Evolutionary conservation across 2,329 filamentous ascomycete genomes (phyloP).

Genomic region (Cadophora sp.): DNA sequence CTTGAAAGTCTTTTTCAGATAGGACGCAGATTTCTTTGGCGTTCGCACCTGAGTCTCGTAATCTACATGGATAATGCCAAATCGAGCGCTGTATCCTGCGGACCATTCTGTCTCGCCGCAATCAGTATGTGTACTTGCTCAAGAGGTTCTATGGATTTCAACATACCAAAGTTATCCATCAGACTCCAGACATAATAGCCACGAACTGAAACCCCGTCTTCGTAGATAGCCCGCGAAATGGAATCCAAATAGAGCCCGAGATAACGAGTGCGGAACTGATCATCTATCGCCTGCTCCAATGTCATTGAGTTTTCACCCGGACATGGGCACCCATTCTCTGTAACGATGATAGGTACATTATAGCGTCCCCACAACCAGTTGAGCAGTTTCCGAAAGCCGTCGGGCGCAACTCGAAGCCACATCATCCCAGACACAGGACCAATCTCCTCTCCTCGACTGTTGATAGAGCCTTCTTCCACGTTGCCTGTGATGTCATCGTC

Average conservation of each 20-base stretch:
- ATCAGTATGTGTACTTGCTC: slow-evolving; percentile 17
- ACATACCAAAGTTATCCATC: slow-evolving; percentile 46
- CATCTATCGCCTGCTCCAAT: slow-evolving; percentile 46
- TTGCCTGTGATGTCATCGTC: slow-evolving; percentile 39
- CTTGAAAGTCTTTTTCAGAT: slow-evolving; percentile 31
- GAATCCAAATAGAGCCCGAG: slow-evolving; percentile 49
- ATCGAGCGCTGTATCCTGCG: slow-evolving; percentile 40
- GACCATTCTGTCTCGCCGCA: slow-evolving; percentile 38
- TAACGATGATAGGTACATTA: slow-evolving; percentile 38
- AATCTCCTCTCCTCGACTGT: slow-evolving; percentile 36
- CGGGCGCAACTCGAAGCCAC: slow-evolving; percentile 33
- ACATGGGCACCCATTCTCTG: slow-evolving; percentile 46
- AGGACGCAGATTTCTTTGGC: slow-evolving; percentile 39
- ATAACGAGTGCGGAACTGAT: slow-evolving; percentile 47
- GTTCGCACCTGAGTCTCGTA: slow-evolving; percentile 41
- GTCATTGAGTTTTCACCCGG: slow-evolving; percentile 46
- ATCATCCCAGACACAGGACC: slow-evolving; percentile 35
- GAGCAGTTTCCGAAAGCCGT: slow-evolving; percentile 39
- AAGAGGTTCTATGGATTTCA: not conserved
- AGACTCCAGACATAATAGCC: slow-evolving; percentile 47
- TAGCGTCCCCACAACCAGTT: slow-evolving; percentile 39
- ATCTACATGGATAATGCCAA: slow-evolving; percentile 42
- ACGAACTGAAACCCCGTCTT: slow-evolving; percentile 38
- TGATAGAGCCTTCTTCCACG: slow-evolving; percentile 34
- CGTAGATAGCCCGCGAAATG: slow-evolving; percentile 41